Evolutionary conservation across 176 grass and related monocot genomes (phyloP).

Genomic region (Chloris gayana): DNA sequence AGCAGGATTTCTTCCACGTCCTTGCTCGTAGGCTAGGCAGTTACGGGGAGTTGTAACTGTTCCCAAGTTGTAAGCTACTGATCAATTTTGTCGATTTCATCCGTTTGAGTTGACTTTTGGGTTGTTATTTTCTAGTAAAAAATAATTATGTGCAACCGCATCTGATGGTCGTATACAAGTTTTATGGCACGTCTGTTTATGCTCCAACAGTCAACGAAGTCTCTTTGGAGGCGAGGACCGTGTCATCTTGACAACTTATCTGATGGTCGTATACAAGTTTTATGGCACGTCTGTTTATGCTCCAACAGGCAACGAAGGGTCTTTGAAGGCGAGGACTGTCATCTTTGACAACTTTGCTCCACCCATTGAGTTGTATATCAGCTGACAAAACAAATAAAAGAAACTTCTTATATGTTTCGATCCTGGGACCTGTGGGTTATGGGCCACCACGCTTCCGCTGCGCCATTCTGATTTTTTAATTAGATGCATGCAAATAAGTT

Average conservation of each 20-base stretch:
- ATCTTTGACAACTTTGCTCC: too few species aligned
- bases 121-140: not conserved
- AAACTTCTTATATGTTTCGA: too few species aligned
- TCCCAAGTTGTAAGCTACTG: slow-evolving; percentile 18
- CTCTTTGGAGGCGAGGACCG: too few species aligned
- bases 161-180: not conserved
- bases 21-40: not conserved
- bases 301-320: not conserved
- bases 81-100: slow-evolving; percentile 21
- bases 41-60: not conserved
- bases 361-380: too few species aligned
- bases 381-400: too few species aligned
- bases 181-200: not conserved
- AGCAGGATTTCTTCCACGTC: slow-evolving; percentile 40
- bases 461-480: too few species aligned
- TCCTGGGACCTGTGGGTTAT: too few species aligned
- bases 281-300: not conserved
- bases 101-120: not conserved
- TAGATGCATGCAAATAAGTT: too few species aligned
- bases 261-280: not conserved
- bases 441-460: too few species aligned
- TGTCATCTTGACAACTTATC: too few species aligned
- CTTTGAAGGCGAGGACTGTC: too few species aligned
- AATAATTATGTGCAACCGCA: too few species aligned
- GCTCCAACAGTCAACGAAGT: not conserved